A percentile compares a stretch with the other conserved stretches of the same genome.
Conservation (phyloP, 2,329 filamentous ascomycete species). For the Leptographium wingfieldii region DNA sequence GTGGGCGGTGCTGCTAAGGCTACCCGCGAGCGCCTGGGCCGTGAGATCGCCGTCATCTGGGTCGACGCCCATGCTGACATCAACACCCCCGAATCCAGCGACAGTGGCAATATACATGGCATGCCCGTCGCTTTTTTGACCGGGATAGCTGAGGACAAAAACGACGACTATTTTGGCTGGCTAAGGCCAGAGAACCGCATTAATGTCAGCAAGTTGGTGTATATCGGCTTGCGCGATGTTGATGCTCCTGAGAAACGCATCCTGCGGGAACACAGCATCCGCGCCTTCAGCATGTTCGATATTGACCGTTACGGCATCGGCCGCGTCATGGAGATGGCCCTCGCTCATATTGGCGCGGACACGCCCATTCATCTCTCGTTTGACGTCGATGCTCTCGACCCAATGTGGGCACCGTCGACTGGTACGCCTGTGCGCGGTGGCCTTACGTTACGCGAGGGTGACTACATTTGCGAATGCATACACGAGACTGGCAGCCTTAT, state of each 20-base stretch:
- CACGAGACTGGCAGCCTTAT: constrained; percentile 68
- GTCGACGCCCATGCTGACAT: constrained; percentile 97
- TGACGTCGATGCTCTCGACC: constrained; percentile 92
- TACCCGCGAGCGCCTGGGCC: constrained; percentile 64
- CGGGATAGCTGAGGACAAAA: constrained; percentile 65
- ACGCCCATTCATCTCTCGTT: constrained; percentile 96
- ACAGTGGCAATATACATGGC: constrained; percentile 88
- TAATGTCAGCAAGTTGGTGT: constrained; percentile 77
- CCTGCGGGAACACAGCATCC: constrained; percentile 76
- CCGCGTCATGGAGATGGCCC: constrained; percentile 93
- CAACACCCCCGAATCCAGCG: constrained; percentile 85
- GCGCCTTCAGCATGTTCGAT: constrained; percentile 97
- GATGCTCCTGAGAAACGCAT: constrained; percentile 91
- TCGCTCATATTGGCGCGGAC: constrained; percentile 86
- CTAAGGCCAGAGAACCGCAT: constrained; percentile 57
- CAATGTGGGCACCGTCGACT: constrained; percentile 90
- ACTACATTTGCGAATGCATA: constrained; percentile 87
- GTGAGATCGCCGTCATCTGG: constrained; percentile 93
- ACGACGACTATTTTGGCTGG: constrained; percentile 82
- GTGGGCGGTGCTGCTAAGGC: constrained; percentile 80
- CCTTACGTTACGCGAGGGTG: constrained; percentile 84
- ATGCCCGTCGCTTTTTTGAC: constrained; percentile 94
- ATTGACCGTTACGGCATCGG: constrained; percentile 86
- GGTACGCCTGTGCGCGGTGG: constrained; percentile 91
- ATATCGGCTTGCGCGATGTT: constrained; percentile 90